Percentiles rank a stretch among this genome's conserved stretches.
Evolutionary conservation across 768 basidiomycete genomes (phyloP).

Genomic region (Megacollybia marginata): DNA sequence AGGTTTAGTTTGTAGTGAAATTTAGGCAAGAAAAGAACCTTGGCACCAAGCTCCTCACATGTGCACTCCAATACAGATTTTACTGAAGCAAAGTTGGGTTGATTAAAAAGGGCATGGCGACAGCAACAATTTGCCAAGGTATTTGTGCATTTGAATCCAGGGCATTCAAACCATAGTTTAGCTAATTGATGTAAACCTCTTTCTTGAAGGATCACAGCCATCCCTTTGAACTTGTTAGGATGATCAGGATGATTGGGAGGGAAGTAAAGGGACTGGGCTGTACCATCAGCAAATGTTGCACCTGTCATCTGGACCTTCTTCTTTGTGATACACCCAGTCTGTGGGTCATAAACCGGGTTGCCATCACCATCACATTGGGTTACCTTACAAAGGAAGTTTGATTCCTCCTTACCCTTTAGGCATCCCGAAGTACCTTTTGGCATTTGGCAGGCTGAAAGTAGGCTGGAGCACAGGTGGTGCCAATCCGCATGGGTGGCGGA

Average conservation of each 20-base stretch:
- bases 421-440: neutral
- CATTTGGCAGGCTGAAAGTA: neutral
- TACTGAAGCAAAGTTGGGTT: no score
- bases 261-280: no score
- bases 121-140: constrained; percentile 16
- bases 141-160: constrained; percentile 9
- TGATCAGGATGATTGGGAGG: neutral
- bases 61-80: no score
- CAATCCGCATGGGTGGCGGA: no score
- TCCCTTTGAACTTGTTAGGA: neutral
- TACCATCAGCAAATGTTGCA: no score
- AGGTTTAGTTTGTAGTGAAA: constrained; percentile 16
- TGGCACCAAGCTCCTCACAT: no score
- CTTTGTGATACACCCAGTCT: neutral
- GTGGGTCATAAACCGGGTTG: neutral
- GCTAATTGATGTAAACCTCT: neutral
- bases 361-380: neutral
- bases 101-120: constrained; percentile 14
- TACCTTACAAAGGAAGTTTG: neutral
- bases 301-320: neutral
- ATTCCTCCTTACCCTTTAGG: no score
- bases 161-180: constrained; percentile 1
- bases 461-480: no score
- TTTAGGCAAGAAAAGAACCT: constrained; percentile 18
- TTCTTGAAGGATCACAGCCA: no score